Evolutionary conservation across 2,329 filamentous ascomycete genomes (phyloP), one percentile per base, ranked within the genome.

Genomic region (Alternaria gansuensis): DNA sequence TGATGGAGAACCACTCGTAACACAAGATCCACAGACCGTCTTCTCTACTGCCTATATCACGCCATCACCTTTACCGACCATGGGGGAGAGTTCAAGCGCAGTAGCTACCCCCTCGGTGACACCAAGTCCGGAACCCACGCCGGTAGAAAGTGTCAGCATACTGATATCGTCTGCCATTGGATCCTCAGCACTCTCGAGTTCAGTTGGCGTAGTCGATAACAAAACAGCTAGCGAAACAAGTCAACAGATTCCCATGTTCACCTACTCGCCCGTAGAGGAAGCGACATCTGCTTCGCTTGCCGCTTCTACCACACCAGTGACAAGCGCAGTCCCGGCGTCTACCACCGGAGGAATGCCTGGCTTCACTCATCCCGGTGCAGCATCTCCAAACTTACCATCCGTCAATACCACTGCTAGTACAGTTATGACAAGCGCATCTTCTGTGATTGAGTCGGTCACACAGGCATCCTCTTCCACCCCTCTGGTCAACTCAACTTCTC

Each of bases 31-130:
- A 11, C 61, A 71, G 51, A 74, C 71, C 11, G 26, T 74, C n/a
- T 50, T 72, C 10, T 75, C 69, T 3, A 78, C 74, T 21, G 67
- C 67, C 0, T 77, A 64, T 62, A 70, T 77, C 26, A 69, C 68
- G 11, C 64, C 68, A n/a, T 62, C 67, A 14, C 50, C 66, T 21
- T 50, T 62, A 17, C 60, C 67, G 5, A 62, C 61, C 2, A 46
- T 61, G 6, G 57, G 63, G 8, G 45, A 50, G 7, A 54, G 57
- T 9, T 67, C 69, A 14, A 69, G 57, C 31, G 45, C 50, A n/a
- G 43, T 46, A 7, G 46, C 53, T 29, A 54, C 54, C 9, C 49
- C 62, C 0, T 46, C 51, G 0, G 34, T 54, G 26, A 56, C 59
- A 24, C 34, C 51, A 6, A 58, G 62, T n/a, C 59, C 54, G 8